Evolutionary conservation across 768 basidiomycete species (phyloP).

Genomic region (Pholiota microspora): DNA sequence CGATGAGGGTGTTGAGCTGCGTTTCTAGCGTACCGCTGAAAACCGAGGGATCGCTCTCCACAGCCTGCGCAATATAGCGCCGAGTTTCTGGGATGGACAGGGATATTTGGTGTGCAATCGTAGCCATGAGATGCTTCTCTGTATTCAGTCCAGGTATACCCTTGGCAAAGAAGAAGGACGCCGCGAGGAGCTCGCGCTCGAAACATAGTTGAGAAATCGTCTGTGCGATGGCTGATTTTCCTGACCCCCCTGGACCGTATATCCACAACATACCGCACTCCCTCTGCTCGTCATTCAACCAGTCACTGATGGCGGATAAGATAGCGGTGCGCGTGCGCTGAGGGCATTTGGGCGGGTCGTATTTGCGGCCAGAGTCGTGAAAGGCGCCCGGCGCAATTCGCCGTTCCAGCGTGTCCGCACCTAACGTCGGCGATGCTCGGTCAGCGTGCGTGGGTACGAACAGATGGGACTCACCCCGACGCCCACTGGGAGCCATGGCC

Average conservation of each 20-base stretch:
- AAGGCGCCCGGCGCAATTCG: conserved; percentile 26
- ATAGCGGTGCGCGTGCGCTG: conserved; percentile 21
- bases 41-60: conserved; percentile 25
- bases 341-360: conserved; percentile 24
- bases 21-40: conserved; percentile 24
- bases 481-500: conserved; percentile 17
- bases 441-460: neutral
- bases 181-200: conserved; percentile 21
- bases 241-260: conserved; percentile 24
- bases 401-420: conserved; percentile 25
- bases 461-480: conserved; percentile 16
- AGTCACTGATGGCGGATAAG: conserved; percentile 17
- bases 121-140: conserved; percentile 28
- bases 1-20: conserved; percentile 24
- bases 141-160: conserved; percentile 22
- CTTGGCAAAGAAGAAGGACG: conserved; percentile 25
- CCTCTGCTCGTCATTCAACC: conserved; percentile 18
- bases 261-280: conserved; percentile 26
- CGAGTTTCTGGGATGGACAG: conserved; percentile 24
- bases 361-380: conserved; percentile 23
- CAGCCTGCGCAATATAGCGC: conserved; percentile 22
- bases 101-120: conserved; percentile 24
- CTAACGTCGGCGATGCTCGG: conserved; percentile 6
- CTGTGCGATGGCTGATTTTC: conserved; percentile 25
- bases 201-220: conserved; percentile 20